Evolutionary conservation across 2,329 filamentous ascomycete genomes (phyloP), one percentile per base, ranked within the genome.

Genomic region (Penicillium sp.): DNA sequence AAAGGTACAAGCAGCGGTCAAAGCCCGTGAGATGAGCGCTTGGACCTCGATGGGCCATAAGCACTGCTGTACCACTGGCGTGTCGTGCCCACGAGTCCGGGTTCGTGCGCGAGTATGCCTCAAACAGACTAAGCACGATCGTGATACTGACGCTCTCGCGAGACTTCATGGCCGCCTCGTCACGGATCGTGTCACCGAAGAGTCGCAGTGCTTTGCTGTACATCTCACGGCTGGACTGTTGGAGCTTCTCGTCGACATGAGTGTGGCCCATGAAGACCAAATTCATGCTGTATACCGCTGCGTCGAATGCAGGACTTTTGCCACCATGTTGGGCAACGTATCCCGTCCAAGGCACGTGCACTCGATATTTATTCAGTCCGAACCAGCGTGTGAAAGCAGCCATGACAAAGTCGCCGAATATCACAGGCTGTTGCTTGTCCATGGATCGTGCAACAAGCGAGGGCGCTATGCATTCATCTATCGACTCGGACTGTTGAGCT

Each of bases 111-210:
- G 68, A 65, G 51, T 72, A 70, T 54, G 70, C 64, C 47, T 74
- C 71, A 34, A 71, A 73, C 32, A 72, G 62, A 39, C 66, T 70
- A 8, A 73, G 62, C 5, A 69, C 56, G 43, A 72, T 68, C 11
- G 68, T 68, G 14, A 69, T 69, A 40, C 68, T 69, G 3, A 72
- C 53, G 8, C 67, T 71, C 24, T 71, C 70, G 7, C 62, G 61
- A 2, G 66, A 65, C 36, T 60, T 63, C 29, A 70, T 65, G 5
- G 54, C 52, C 3, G 41, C 36, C 14, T 64, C 55, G 50, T 67
- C 57, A 14, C 59, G 57, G 14, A 72, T 57, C 1, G 63, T 57
- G n/a, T 61, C 57, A n/a, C 66, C 67, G 36, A 73, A 65, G 8
- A 67, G 52, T 2, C 58, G 61, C 14, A 73, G 56, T 8, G 71